Evolutionary conservation across 768 basidiomycete genomes (phyloP).

Genomic region (Saitozyma sp.): DNA sequence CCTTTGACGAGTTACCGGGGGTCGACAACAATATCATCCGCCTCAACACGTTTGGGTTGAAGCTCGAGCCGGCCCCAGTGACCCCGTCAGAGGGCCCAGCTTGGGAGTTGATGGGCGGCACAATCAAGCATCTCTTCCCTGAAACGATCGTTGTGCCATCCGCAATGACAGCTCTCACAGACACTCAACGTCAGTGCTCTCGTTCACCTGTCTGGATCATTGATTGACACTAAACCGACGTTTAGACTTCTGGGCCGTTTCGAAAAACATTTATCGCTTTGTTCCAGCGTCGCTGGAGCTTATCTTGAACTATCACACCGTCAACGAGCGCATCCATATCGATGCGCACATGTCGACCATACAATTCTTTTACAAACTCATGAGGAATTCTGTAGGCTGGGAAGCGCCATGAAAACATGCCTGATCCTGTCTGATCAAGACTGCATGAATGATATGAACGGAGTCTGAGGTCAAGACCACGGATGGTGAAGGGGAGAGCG

Average conservation of each 20-base stretch:
- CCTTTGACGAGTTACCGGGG: conserved; percentile 24
- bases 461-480: no score
- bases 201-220: conserved; percentile 27
- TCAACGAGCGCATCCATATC: conserved; percentile 51
- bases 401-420: no score
- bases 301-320: conserved; percentile 51
- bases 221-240: conserved; percentile 50
- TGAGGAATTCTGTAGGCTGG: no score
- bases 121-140: conserved; percentile 49
- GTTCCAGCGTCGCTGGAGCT: conserved; percentile 42
- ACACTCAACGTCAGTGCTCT: neutral
- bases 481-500: no score
- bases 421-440: no score
- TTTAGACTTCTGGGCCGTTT: conserved; percentile 51
- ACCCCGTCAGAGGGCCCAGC: conserved; percentile 26
- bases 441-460: no score
- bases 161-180: conserved; percentile 25
- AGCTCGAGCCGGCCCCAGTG: conserved; percentile 47
- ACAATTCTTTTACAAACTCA: no score
- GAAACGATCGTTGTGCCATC: conserved; percentile 49
- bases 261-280: conserved; percentile 52
- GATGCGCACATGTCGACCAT: no score
- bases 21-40: conserved; percentile 30
- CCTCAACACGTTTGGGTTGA: conserved; percentile 15
- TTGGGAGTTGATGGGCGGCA: conserved; percentile 50